phyloP scores from a whole-genome alignment of 2,329 filamentous ascomycete genomes.

The Fonsecaea monophora region DNA sequence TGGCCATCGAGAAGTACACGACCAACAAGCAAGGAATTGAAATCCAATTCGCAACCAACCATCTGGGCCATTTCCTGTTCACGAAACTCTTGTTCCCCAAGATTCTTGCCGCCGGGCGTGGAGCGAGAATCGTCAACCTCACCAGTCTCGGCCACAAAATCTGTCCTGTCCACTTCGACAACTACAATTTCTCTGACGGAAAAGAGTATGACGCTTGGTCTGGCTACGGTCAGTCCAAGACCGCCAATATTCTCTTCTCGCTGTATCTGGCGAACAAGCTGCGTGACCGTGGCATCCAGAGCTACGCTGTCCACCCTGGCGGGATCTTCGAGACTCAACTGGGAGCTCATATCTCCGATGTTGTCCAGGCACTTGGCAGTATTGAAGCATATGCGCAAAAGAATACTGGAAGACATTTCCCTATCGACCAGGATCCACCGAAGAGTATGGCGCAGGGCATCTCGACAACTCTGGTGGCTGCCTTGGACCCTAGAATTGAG shows the following conservation, averaged over 20 bases:
- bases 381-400: conserved; percentile 22
- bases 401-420: conserved; percentile 32
- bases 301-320: conserved; percentile 54
- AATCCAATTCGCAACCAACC: conserved; percentile 46
- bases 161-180: conserved; percentile 44
- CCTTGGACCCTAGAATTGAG: conserved; percentile 51
- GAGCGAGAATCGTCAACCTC: conserved; percentile 52
- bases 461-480: conserved; percentile 53
- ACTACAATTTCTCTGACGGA: conserved; percentile 40
- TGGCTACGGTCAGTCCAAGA: conserved; percentile 57
- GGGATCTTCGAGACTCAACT: conserved; percentile 26
- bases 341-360: conserved; percentile 20
- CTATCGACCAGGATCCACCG: conserved; percentile 25
- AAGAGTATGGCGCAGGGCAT: conserved; percentile 53
- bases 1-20: conserved; percentile 40
- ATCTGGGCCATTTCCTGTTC: conserved; percentile 47
- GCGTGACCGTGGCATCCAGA: conserved; percentile 43
- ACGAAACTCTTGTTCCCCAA: conserved; percentile 43
- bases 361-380: conserved; percentile 10
- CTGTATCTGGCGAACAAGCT: conserved; percentile 47
- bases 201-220: conserved; percentile 47
- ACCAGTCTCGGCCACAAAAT: conserved; percentile 55
- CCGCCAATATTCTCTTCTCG: conserved; percentile 53
- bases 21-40: conserved; percentile 45
- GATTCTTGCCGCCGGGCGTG: conserved; percentile 37